Evolutionary conservation across 2,329 filamentous ascomycete genomes (phyloP).

Genomic region (Parastagonospora avenae): DNA sequence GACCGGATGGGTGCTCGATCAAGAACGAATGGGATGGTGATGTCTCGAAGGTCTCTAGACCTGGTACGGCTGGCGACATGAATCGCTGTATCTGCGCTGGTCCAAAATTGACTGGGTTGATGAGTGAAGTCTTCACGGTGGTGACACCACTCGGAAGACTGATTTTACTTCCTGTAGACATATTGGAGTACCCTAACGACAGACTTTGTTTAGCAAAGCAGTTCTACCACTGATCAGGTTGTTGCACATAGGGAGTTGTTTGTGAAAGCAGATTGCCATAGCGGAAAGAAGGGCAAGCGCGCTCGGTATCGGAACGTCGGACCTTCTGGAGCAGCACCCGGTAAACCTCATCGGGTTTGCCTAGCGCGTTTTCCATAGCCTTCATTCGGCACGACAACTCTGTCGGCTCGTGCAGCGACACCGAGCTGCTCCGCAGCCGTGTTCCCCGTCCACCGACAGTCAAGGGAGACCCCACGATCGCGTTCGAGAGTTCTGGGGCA

Average conservation of each 20-base stretch:
- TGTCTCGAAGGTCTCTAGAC: slow-evolving; percentile 23
- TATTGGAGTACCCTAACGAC: not conserved
- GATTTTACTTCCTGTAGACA: not conserved
- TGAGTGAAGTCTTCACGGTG: slow-evolving; percentile 28
- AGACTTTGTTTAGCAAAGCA: too few relatives aligned
- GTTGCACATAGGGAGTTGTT: too few relatives aligned
- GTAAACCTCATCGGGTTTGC: not conserved
- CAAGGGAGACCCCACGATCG: not conserved
- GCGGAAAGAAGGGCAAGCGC: not conserved
- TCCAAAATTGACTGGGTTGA: slow-evolving; percentile 44
- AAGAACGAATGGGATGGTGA: slow-evolving; percentile 53
- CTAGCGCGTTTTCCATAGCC: not conserved
- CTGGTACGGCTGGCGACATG: slow-evolving; percentile 25
- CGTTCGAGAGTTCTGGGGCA: not conserved
- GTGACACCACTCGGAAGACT: not conserved
- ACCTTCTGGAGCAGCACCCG: not conserved
- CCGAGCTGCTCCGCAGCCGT: not conserved
- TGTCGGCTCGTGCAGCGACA: too few relatives aligned
- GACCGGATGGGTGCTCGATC: slow-evolving; percentile 52
- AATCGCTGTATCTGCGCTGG: slow-evolving; percentile 37
- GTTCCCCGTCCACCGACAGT: not conserved
- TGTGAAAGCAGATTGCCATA: too few relatives aligned
- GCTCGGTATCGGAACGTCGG: not conserved
- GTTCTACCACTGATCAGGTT: too few relatives aligned
- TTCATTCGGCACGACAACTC: too few relatives aligned